A percentile compares a stretch with the other conserved stretches of the same genome.
These are phyloP conservation scores for Penicillium verhagenii DNA, from an alignment of 495 filamentous ascomycete species.

Conservation along the genomic window DNA sequence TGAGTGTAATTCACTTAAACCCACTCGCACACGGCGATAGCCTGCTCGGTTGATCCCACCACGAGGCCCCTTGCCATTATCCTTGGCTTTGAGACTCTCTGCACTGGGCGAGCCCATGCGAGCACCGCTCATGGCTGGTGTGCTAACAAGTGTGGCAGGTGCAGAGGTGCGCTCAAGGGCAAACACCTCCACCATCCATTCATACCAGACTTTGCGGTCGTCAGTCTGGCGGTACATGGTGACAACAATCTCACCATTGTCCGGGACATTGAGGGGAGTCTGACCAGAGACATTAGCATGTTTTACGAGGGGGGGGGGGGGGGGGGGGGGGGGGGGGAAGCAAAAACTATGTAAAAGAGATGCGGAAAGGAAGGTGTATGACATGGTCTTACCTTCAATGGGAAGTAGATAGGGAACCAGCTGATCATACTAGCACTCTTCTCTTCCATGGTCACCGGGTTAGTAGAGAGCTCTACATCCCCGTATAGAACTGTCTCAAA, in stretches of 20 bases:
- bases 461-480: constrained; percentile 83
- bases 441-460: constrained; percentile 84
- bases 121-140: constrained; percentile 35
- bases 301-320: background rate
- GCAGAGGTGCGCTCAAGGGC: constrained; percentile 39
- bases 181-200: constrained; percentile 91
- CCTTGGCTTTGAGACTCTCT: constrained; percentile 27
- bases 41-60: constrained; percentile 42
- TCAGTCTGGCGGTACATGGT: constrained; percentile 96
- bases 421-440: constrained; percentile 97
- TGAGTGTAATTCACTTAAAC: constrained; percentile 79
- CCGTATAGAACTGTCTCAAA: constrained; percentile 91
- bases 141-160: constrained; percentile 16
- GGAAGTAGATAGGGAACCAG: constrained; percentile 99
- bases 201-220: constrained; percentile 96
- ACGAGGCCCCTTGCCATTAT: constrained; percentile 8
- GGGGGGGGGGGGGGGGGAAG: background rate
- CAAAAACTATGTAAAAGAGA: background rate
- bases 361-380: background rate
- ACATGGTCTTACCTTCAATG: constrained; percentile 68
- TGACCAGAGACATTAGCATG: constrained; percentile 26
- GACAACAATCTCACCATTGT: constrained; percentile 78
- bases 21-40: constrained; percentile 68
- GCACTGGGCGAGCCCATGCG: constrained; percentile 30
- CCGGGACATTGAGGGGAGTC: constrained; percentile 86